Evolutionary conservation across 805 yeast species (phyloP), one percentile per base, ranked within the genome.

Genomic region (Candida methanosorbosa): DNA sequence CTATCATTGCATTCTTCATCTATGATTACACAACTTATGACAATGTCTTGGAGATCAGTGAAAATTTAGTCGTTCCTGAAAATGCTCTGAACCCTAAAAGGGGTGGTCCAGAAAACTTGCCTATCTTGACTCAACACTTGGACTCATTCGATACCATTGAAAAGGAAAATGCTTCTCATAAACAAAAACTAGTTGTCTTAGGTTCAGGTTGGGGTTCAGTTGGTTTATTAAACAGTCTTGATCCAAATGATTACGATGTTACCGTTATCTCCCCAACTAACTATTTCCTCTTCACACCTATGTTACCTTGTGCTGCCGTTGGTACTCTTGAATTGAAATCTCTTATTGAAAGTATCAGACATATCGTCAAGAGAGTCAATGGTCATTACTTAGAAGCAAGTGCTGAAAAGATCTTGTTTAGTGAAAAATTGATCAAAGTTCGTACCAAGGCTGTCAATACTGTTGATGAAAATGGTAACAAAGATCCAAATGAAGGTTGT

Each of bases 181-280:
- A 67, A 50, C 81, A 80, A 24, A 67, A 68, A 39, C 56, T 78
- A 34, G 82, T 78, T 4, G 63, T 78, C 23, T 59, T 78, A 24
- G 85, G 85, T 14, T 68, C 78, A 26, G 85, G 85, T 30, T 78
- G 85, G 85, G 85, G 81, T 2, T 68, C 81, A 8, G 81, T 74
- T 20, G 75, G 78, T 12, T 46, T 77, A 9, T 59, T 78, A 43
- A 74, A 71, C 47, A 58, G 61, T 30, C 49, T 78, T 35, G 64
- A 64, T 38, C 64, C 70, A 18, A 69, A 70, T 29, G 73, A 71
- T 43, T 78, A 76, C 51, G 78, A 77, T 43, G 76, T 78, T 36
- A 75, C 81, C 3, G 77, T 78, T 18, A 64, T 78, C 25, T 75
- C 83, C 3, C 85, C 85, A 18, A 74, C 78, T 3, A 77, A 77